Evolutionary conservation across 495 filamentous ascomycete genomes (phyloP).

Genomic region (Daldinia grandis): DNA sequence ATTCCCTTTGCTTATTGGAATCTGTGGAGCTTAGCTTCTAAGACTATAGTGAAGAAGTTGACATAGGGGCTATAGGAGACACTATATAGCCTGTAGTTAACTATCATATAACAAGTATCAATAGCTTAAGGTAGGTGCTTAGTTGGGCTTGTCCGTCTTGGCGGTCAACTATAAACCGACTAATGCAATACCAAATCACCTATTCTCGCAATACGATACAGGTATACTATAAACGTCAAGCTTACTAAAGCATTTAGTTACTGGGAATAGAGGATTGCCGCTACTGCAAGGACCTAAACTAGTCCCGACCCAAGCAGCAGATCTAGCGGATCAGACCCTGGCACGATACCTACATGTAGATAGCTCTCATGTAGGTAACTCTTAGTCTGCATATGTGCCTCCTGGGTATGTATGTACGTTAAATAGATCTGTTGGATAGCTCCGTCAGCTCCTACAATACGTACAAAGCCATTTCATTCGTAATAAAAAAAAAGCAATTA

Average conservation of each 20-base stretch:
- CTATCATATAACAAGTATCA: too few species aligned
- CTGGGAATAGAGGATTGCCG: background rate
- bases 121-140: too few species aligned
- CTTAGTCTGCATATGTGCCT: background rate
- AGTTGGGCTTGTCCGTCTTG: too few species aligned
- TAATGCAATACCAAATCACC: background rate
- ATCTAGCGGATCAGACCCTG: background rate
- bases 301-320: background rate
- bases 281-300: conserved; percentile 1
- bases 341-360: background rate
- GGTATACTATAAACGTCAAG: background rate
- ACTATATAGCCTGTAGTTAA: too few species aligned
- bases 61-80: background rate
- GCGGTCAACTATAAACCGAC: background rate
- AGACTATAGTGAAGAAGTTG: background rate
- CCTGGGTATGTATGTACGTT: background rate
- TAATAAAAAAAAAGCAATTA: conserved; percentile 34
- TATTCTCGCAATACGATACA: background rate
- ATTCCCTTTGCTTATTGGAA: background rate
- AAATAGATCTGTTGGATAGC: background rate
- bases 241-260: background rate
- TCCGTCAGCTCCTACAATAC: conserved; percentile 16
- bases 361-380: background rate
- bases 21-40: background rate
- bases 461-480: conserved; percentile 32